Evolutionary conservation across 257 asterid species (phyloP).

Genomic region (Eustoma russellianum): DNA sequence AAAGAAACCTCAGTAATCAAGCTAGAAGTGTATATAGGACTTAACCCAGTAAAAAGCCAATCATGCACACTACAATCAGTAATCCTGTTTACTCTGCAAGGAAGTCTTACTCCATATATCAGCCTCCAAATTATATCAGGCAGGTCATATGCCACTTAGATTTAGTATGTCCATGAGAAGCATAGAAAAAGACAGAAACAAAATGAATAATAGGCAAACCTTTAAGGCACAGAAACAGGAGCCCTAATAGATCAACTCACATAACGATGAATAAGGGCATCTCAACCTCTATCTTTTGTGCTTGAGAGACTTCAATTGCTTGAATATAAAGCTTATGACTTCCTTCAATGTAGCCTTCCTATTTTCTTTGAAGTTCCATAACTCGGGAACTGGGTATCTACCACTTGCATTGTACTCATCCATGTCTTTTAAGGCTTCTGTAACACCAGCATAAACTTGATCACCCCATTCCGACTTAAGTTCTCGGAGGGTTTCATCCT

Average conservation of each 20-base stretch:
- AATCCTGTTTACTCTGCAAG: too few species aligned
- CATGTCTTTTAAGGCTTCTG: constrained; percentile 22
- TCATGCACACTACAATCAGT: too few species aligned
- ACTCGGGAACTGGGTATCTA: constrained; percentile 31
- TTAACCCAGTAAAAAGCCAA: too few species aligned
- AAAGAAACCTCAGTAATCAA: too few species aligned
- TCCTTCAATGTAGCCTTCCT: constrained; percentile 42
- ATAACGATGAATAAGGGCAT: not conserved
- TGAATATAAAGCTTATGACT: constrained; percentile 25
- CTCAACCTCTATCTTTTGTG: constrained; percentile 19
- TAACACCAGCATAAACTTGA: constrained; percentile 19
- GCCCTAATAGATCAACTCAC: not conserved
- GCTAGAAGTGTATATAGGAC: too few species aligned
- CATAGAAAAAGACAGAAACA: too few species aligned
- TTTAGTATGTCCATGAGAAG: too few species aligned
- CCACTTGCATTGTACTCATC: constrained; percentile 40
- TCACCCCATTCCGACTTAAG: constrained; percentile 29
- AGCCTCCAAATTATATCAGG: too few species aligned
- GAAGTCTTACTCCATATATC: too few species aligned
- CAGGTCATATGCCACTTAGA: too few species aligned
- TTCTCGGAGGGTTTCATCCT: constrained; percentile 15
- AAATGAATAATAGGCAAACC: not conserved
- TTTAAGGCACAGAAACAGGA: not conserved
- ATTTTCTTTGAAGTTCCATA: constrained; percentile 36
- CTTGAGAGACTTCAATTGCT: constrained; percentile 22